Conservation (phyloP, 306 rosid genomes). For the Pyrus communis region DNA sequence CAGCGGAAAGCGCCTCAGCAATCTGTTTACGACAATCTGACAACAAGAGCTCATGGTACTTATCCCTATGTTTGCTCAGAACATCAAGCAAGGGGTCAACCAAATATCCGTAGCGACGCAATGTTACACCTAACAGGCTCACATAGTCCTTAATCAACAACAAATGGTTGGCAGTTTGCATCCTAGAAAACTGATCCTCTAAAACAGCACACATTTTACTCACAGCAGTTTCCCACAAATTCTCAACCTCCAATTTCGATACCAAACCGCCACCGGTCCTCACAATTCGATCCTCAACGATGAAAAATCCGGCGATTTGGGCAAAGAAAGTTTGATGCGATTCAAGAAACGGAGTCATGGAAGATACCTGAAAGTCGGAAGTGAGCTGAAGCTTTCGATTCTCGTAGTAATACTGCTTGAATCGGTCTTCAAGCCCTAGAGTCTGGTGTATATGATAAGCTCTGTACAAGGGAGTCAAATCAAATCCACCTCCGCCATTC, state of each 20-base stretch:
- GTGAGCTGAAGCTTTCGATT: conserved; percentile 93
- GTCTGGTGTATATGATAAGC: conserved; percentile 89
- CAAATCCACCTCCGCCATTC: conserved; percentile 53
- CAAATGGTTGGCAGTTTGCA: conserved; percentile 97
- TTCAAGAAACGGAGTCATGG: conserved; percentile 97
- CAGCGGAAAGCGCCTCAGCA: conserved; percentile 70
- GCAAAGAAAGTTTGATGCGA: conserved; percentile 97
- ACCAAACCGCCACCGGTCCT: conserved; percentile 92
- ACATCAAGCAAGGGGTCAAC: conserved; percentile 93
- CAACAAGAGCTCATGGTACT: conserved; percentile 85
- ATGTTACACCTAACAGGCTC: conserved; percentile 81
- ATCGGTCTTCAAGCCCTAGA: conserved; percentile 83
- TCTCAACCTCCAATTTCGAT: conserved; percentile 92
- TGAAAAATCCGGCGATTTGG: conserved; percentile 93
- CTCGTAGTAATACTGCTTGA: conserved; percentile 84
- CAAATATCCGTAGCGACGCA: conserved; percentile 86
- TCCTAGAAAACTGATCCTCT: conserved; percentile 97
- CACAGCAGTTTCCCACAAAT: conserved; percentile 94
- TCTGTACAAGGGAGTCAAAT: conserved; percentile 82
- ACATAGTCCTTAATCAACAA: conserved; percentile 92
- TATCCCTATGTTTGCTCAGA: conserved; percentile 94
- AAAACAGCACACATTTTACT: conserved; percentile 96
- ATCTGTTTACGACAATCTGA: conserved; percentile 95
- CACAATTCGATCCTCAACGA: conserved; percentile 84
- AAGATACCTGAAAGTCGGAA: conserved; percentile 96